Base-by-base conservation (phyloP, 169 alveolate species). In the Ichthyophthirius multifiliis region DNA sequence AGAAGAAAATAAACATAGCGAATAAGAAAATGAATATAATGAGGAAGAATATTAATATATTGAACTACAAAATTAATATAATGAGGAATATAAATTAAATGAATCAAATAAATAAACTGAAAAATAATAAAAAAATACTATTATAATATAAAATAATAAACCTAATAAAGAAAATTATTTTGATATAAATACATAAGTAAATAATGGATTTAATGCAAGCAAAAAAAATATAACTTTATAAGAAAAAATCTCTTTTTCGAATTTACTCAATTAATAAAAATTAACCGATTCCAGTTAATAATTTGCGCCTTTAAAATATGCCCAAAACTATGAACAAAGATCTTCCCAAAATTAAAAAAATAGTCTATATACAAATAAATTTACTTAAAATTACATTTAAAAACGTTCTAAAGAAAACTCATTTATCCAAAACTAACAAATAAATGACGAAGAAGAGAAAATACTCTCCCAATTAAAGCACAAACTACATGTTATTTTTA, bases 401-500 rank as follows among this genome's bases (percentile, higher is more conserved):
- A 55, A 55, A 27, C 39, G 5, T 27, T 18, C 31, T 27, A 55
- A 55, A 27, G 31, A 9, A 3, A 16, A 27, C 7, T 55, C 71
- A 1, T 27, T n/a, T n/a, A n/a, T n/a, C n/a, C n/a, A n/a, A n/a
- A n/a, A n/a, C n/a, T n/a, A n/a, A n/a, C n/a, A n/a, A n/a, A n/a
- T n/a, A n/a, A n/a, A n/a, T n/a, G n/a, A n/a, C n/a, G n/a, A 55
- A 10, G 75, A 65, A 34, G 43, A 65, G n/a, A 65, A 65, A 34
- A 10, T 30, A 32, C 47, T 65, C 6, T 4, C 35, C 4, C 39
- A 67, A 37, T 5, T 67, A 10, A 86, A 89, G 73, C 85, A 81
- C 32, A 86, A 63, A 44, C 35, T 89, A 13, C 85, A 85, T 73
- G 76, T 64, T 16, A 63, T 89, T 13, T 89, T 89, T 81, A 85